Evolutionary conservation across 257 asterid species (phyloP).

Genomic region (Ehretia macrophylla): DNA sequence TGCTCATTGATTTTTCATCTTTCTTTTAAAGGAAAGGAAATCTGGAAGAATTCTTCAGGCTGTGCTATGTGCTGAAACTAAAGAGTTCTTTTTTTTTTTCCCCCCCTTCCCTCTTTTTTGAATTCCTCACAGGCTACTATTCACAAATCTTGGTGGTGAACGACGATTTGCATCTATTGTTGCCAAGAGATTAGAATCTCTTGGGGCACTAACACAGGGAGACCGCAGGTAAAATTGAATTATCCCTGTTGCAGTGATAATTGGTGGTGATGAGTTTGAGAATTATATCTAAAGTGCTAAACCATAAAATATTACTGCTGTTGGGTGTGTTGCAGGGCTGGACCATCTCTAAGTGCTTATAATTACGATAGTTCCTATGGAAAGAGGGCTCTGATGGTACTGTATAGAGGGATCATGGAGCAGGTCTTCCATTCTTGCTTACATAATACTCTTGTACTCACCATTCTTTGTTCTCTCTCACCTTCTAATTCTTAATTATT

Average conservation of each 20-base stretch:
- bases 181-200: conserved; percentile 95
- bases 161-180: conserved; percentile 97
- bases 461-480: background rate
- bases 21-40: no score
- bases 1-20: background rate
- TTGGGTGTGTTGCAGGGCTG: conserved; percentile 70
- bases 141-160: conserved; percentile 98
- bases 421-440: conserved; percentile 40
- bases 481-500: background rate
- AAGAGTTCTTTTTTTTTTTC: background rate
- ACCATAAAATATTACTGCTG: conserved; percentile 5
- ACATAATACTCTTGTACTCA: background rate
- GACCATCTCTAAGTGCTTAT: conserved; percentile 92
- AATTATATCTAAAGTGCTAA: background rate
- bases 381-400: conserved; percentile 70
- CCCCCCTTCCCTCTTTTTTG: background rate
- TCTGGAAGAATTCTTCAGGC: background rate
- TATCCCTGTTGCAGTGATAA: background rate
- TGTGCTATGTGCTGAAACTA: background rate
- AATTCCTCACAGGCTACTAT: conserved; percentile 55
- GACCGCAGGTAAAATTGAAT: conserved; percentile 70
- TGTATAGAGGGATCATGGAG: conserved; percentile 84
- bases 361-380: conserved; percentile 92
- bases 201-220: conserved; percentile 99
- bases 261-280: background rate